Evolutionary conservation across 768 basidiomycete genomes (phyloP).

Genomic region (Lentinula boryana): DNA sequence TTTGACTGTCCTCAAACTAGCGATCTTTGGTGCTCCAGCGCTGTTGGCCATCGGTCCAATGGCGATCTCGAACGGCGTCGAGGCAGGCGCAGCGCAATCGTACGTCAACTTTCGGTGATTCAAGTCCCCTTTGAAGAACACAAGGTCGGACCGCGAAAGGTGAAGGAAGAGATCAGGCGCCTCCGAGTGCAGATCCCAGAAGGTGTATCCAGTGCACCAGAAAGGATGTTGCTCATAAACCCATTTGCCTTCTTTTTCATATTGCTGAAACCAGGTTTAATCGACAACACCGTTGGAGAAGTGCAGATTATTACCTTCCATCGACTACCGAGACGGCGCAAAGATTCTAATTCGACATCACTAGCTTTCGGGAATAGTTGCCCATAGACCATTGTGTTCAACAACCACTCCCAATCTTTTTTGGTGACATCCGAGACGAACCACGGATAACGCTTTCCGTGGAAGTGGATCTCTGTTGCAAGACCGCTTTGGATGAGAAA

Average conservation of each 20-base stretch:
- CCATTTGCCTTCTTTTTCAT: slow-evolving; percentile 90
- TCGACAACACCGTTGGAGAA: not conserved
- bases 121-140: slow-evolving; percentile 91
- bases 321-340: slow-evolving; percentile 70
- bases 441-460: slow-evolving; percentile 95
- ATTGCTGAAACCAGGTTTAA: slow-evolving; percentile 47
- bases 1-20: slow-evolving; percentile 88
- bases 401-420: slow-evolving; percentile 91
- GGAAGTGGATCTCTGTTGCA: slow-evolving; percentile 82
- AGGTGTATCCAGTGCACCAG: slow-evolving; percentile 97
- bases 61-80: slow-evolving; percentile 83
- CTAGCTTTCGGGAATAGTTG: slow-evolving; percentile 84
- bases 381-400: slow-evolving; percentile 85
- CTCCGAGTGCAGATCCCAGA: slow-evolving; percentile 80
- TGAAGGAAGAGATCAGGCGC: slow-evolving; percentile 91
- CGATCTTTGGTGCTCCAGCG: slow-evolving; percentile 82
- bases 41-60: slow-evolving; percentile 91
- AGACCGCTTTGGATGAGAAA: slow-evolving; percentile 89
- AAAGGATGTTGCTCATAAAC: slow-evolving; percentile 92
- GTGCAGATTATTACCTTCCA: slow-evolving; percentile 66
- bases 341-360: slow-evolving; percentile 75
- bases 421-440: slow-evolving; percentile 90
- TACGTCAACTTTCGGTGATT: slow-evolving; percentile 91
- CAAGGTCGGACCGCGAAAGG: slow-evolving; percentile 84
- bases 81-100: slow-evolving; percentile 79